Evolutionary conservation across 345 rosid genomes (phyloP).

Genomic region (Brassica carinata): DNA sequence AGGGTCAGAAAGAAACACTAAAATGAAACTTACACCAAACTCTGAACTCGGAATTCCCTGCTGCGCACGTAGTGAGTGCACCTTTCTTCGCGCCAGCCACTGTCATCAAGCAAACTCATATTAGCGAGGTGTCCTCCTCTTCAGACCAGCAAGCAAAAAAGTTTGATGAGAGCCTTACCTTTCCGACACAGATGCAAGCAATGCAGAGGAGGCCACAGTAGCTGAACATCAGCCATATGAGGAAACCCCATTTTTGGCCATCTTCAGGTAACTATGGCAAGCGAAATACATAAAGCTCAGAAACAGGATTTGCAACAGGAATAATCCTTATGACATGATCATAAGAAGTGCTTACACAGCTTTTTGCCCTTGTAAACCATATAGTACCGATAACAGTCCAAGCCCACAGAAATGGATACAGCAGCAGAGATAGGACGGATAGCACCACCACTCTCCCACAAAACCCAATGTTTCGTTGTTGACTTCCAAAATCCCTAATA

Average conservation of each 20-base stretch:
- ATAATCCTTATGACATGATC: neutral
- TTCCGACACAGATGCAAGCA: conserved; percentile 77
- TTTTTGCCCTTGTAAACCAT: conserved; percentile 78
- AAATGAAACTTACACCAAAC: conserved; percentile 67
- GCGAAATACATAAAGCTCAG: conserved; percentile 26
- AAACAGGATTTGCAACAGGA: conserved; percentile 3
- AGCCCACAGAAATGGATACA: conserved; percentile 93
- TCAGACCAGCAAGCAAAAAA: neutral
- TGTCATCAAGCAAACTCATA: conserved; percentile 32
- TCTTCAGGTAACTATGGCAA: conserved; percentile 74
- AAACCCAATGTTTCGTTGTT: conserved; percentile 91
- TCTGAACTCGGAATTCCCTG: conserved; percentile 97
- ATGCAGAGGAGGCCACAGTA: conserved; percentile 90
- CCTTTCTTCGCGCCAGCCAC: conserved; percentile 93
- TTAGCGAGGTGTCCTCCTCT: neutral
- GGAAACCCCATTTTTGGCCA: conserved; percentile 97
- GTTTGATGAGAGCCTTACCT: conserved; percentile 45
- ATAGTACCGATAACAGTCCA: conserved; percentile 93
- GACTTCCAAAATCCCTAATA: conserved; percentile 93
- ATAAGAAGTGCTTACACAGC: conserved; percentile 64
- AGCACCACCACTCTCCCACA: conserved; percentile 88
- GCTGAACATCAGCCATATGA: conserved; percentile 95
- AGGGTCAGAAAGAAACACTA: neutral
- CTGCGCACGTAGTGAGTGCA: conserved; percentile 80
- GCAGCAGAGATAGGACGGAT: conserved; percentile 67